A percentile compares a stretch with the other conserved stretches of the same genome.
These are phyloP conservation scores for Linanthus parryae DNA, from an alignment of 148 eudicot species.

Conservation along the genomic window DNA sequence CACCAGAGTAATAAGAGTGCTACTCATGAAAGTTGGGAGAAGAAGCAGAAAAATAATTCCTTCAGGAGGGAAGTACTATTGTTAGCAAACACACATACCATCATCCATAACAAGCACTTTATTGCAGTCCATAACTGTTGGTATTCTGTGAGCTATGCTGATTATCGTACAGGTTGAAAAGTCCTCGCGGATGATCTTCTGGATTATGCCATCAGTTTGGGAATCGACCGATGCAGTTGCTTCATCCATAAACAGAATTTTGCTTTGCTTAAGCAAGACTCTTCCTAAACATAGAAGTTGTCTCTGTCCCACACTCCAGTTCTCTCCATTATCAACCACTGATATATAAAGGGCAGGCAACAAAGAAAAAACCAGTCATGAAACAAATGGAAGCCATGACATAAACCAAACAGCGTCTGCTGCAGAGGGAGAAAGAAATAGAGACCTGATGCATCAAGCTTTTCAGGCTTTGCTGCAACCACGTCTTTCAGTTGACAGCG, in stretches of 20 bases:
- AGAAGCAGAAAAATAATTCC: background rate
- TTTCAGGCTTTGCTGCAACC: slow-evolving; percentile 33
- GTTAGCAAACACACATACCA: slow-evolving; percentile 18
- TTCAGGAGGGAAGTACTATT: background rate
- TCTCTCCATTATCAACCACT: slow-evolving; percentile 43
- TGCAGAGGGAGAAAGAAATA: background rate
- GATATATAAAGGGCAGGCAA: background rate
- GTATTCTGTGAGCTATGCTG: slow-evolving; percentile 45
- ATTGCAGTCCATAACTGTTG: slow-evolving; percentile 46
- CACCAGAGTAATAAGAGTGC: too few relatives aligned
- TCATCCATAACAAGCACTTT: slow-evolving; percentile 36
- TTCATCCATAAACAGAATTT: slow-evolving; percentile 41
- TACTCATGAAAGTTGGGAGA: background rate
- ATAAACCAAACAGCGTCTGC: too few relatives aligned
- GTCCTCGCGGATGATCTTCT: slow-evolving; percentile 35
- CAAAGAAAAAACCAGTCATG: background rate
- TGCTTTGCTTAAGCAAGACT: slow-evolving; percentile 33
- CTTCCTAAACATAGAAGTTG: slow-evolving; percentile 46
- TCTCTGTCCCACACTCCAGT: slow-evolving; percentile 45
- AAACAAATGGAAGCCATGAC: too few relatives aligned
- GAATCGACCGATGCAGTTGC: slow-evolving; percentile 54
- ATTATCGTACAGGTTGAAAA: slow-evolving; percentile 35
- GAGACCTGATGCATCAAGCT: slow-evolving; percentile 29
- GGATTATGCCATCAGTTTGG: slow-evolving; percentile 36
- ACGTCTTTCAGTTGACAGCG: slow-evolving; percentile 45